A percentile compares a stretch with the other conserved stretches of the same genome.
These are phyloP conservation scores for Pestalotiopsis sp. DNA, from an alignment of 2,329 filamentous ascomycete genomes.

Conservation along the genomic window DNA sequence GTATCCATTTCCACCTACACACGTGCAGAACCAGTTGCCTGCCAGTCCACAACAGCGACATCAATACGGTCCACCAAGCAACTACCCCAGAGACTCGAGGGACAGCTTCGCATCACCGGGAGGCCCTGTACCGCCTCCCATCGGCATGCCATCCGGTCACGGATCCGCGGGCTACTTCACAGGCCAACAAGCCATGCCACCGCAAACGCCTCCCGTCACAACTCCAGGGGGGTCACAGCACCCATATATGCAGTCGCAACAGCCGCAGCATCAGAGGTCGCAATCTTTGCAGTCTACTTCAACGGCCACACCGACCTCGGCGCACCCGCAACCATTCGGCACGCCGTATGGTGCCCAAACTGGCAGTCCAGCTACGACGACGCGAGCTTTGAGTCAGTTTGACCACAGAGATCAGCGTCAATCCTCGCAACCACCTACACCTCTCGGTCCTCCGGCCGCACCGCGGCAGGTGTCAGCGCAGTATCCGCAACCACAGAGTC, in stretches of 20 bases:
- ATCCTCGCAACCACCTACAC: constrained; percentile 55
- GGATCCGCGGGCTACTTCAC: constrained; percentile 39
- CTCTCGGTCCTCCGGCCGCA: constrained; percentile 47
- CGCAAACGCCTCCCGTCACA: constrained; percentile 51
- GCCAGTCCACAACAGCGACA: constrained; percentile 53
- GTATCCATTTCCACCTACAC: constrained; percentile 50
- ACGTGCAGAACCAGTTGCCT: constrained; percentile 36
- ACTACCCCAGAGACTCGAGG: constrained; percentile 39
- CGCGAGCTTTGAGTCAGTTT: constrained; percentile 37
- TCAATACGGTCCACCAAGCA: constrained; percentile 47
- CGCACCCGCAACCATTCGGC: constrained; percentile 52
- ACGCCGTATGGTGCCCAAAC: constrained; percentile 44
- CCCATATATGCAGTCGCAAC: constrained; percentile 35
- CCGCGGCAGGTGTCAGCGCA: constrained; percentile 43
- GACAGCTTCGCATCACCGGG: constrained; percentile 45
- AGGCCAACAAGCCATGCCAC: constrained; percentile 42
- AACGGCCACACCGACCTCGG: constrained; percentile 64
- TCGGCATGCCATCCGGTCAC: constrained; percentile 32
- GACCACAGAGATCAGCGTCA: constrained; percentile 40
- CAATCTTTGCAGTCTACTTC: constrained; percentile 59
- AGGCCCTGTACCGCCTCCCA: constrained; percentile 29
- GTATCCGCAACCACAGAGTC: constrained; percentile 52
- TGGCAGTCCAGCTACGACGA: constrained; percentile 50
- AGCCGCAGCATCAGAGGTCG: constrained; percentile 46
- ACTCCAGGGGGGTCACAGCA: constrained; percentile 36